phyloP scores from a whole-genome alignment of 139 green algal genomes.

The Haematococcus sp. region DNA sequence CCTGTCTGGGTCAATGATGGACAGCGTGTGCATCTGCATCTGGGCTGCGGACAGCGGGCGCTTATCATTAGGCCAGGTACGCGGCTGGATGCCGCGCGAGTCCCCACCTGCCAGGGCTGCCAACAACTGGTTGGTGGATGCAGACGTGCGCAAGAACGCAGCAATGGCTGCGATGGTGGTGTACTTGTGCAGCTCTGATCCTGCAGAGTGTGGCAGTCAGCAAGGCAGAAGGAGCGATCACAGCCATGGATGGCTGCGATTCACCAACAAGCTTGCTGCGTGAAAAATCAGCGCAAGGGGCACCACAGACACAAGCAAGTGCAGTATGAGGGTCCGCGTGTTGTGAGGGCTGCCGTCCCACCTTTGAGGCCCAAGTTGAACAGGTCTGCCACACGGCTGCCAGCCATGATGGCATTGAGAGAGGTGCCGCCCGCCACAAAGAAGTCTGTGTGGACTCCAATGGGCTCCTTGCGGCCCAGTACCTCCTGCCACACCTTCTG shows the following conservation, averaged over 20 bases:
- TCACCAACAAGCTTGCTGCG: too few species aligned
- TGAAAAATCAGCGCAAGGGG: too few species aligned
- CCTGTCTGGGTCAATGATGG: conserved; percentile 2
- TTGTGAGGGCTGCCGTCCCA: too few species aligned
- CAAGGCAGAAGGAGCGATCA: too few species aligned
- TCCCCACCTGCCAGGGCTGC: background rate
- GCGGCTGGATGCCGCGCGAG: background rate
- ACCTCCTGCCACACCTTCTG: background rate
- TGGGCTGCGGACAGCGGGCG: background rate
- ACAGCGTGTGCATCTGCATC: conserved; percentile 10
- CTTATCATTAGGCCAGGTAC: background rate
- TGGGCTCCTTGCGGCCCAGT: background rate
- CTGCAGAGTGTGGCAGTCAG: background rate
- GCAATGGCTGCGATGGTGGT: background rate
- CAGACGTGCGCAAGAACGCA: conserved; percentile 2
- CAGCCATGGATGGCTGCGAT: too few species aligned
- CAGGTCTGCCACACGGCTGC: background rate
- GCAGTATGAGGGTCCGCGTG: too few species aligned
- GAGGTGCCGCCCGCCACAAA: conserved; percentile 7
- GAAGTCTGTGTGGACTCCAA: conserved; percentile 6
- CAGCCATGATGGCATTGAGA: conserved; percentile 7
- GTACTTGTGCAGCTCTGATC: conserved; percentile 4
- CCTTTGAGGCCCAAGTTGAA: conserved; percentile 3
- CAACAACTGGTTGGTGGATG: background rate
- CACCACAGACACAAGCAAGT: too few species aligned